phyloP scores from a whole-genome alignment of 2,329 filamentous ascomycete genomes.

The Cryphonectria japonica region DNA sequence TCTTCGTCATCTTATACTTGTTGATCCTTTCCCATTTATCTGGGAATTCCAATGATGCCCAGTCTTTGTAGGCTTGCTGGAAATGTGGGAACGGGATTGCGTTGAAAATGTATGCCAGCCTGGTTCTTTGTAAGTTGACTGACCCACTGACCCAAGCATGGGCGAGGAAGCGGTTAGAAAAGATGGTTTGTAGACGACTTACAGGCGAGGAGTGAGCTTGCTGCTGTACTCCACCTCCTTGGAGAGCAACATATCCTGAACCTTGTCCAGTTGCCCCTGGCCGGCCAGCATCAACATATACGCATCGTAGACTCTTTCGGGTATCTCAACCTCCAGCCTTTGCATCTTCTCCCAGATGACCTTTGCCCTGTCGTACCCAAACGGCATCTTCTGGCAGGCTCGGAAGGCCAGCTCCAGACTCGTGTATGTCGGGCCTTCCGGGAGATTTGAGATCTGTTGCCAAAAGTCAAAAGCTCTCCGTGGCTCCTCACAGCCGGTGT shows the following conservation, averaged over 20 bases:
- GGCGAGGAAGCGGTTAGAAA: neutral
- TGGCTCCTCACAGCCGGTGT: constrained; percentile 70
- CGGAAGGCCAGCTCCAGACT: constrained; percentile 82
- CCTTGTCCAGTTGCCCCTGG: constrained; percentile 71
- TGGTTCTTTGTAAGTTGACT: constrained; percentile 15
- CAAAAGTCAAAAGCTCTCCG: constrained; percentile 76
- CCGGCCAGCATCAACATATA: constrained; percentile 79
- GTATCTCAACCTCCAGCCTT: constrained; percentile 78
- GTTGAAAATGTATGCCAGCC: constrained; percentile 26
- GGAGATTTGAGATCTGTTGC: constrained; percentile 78
- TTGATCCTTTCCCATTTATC: constrained; percentile 16
- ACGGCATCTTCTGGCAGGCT: constrained; percentile 68
- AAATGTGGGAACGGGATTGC: constrained; percentile 21
- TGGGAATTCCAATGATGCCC: constrained; percentile 26
- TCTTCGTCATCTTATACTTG: constrained; percentile 18
- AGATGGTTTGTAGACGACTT: constrained; percentile 41
- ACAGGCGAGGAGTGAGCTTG: constrained; percentile 72
- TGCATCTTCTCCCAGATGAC: constrained; percentile 73
- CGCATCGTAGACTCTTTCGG: constrained; percentile 71
- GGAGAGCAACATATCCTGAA: constrained; percentile 65
- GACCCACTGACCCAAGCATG: neutral
- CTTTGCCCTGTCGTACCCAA: constrained; percentile 63
- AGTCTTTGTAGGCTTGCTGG: constrained; percentile 24
- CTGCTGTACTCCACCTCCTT: constrained; percentile 70
- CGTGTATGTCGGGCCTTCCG: constrained; percentile 84